Evolutionary conservation across 139 green algal species (phyloP).

Genomic region (Auxenochlorella protothecoides): DNA sequence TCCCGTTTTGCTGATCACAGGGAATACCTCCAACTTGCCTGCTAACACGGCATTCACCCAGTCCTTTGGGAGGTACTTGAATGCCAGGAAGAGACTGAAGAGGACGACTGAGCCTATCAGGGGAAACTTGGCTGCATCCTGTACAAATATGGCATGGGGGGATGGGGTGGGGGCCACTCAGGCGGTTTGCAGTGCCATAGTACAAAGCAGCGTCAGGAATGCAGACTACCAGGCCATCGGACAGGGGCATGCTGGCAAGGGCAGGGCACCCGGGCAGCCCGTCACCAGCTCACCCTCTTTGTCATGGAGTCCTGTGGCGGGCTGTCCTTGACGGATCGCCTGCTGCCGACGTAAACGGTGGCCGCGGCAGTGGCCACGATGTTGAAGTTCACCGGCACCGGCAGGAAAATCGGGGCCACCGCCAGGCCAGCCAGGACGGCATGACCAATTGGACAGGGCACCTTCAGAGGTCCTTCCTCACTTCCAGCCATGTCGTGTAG

Average conservation of each 20-base stretch:
- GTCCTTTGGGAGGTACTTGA: constrained; percentile 92
- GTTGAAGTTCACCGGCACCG: constrained; percentile 51
- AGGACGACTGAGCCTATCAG: constrained; percentile 89
- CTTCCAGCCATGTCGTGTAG: too few relatives aligned
- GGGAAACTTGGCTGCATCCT: constrained; percentile 92
- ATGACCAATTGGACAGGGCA: constrained; percentile 1
- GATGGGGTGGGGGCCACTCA: neutral
- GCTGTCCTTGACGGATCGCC: constrained; percentile 64
- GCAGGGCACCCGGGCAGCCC: neutral
- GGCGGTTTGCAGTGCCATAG: neutral
- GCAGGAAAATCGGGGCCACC: constrained; percentile 22
- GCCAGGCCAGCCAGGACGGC: constrained; percentile 7
- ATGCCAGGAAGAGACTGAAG: constrained; percentile 84
- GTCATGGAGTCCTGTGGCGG: constrained; percentile 70
- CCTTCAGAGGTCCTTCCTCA: too few relatives aligned
- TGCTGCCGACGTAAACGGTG: constrained; percentile 72
- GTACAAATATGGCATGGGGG: neutral
- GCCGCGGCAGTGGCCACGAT: constrained; percentile 72
- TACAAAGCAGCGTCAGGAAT: neutral
- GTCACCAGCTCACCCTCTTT: constrained; percentile 32
- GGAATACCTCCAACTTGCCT: neutral
- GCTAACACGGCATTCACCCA: constrained; percentile 63
- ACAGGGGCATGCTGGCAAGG: neutral
- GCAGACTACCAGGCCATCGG: neutral
- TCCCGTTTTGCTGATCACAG: too few relatives aligned